Evolutionary conservation across 78 protist species (phyloP), one percentile per base, ranked within the genome.

Genomic region (Paratrimastix pyriformis): DNA sequence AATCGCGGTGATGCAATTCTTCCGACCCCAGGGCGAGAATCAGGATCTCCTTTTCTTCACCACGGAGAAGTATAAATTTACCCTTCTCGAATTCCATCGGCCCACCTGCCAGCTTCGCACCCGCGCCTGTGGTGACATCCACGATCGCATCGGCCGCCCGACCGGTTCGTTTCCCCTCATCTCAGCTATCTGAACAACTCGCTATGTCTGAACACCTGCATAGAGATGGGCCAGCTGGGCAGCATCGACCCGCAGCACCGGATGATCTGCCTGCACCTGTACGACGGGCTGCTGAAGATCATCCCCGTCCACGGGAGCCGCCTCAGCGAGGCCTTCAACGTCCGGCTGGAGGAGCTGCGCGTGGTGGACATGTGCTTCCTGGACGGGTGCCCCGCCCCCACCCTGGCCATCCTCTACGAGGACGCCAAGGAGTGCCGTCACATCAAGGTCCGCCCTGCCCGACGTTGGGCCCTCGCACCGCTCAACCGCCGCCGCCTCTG

Each of bases 341-440:
- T 35, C 59, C 24, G 74, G 37, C 69, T 86, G 43, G 88, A 84
- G 7, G 89, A 87, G 60, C 38, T 85, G 15, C 72, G 68, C n/a
- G 85, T 90, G 38, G 1, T 86, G 8, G 94, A 87, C 84, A 74
- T 90, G 37, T 42, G 48, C 52, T 85, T 87, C 64, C 79, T 86
- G 37, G 40, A 75, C 74, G 81, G 74, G 6, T 8, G 8, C 26
- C 32, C 42, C 13, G 29, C 5, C n/a, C 91, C 92, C 3, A 86
- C 92, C 3, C 26, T 91, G 18, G 87, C 75, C 29, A 64, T 84
- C 2, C 85, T 91, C 26, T 88, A 68, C 79, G 77, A 86, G 48
- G 95, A 87, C 64, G 44, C 85, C 24, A 48, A 79, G 57, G 86
- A 80, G 11, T 38, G 38, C 32, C 60, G 74, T 33, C 83, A 81